Evolutionary conservation across 306 rosid species (phyloP).

Genomic region (Acmispon strigosus): DNA sequence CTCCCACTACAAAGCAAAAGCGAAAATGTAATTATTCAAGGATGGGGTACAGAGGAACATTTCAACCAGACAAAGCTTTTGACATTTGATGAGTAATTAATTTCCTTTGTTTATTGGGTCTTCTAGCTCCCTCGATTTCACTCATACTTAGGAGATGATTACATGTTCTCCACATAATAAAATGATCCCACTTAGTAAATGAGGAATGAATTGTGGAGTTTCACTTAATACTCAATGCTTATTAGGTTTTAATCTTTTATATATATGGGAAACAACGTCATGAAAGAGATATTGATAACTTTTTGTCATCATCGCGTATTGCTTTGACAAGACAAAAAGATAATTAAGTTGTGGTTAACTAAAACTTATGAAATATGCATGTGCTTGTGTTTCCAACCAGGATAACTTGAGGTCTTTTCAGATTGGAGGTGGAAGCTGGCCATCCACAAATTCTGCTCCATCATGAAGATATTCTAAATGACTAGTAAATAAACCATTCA

Average conservation of each 20-base stretch:
- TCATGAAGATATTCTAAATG: conserved; percentile 5
- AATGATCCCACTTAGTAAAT: background rate
- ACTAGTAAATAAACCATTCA: background rate
- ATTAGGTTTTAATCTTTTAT: conserved; percentile 37
- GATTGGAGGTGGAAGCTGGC: conserved; percentile 40
- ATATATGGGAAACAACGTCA: conserved; percentile 33
- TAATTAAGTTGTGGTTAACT: conserved; percentile 50
- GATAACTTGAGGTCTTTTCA: conserved; percentile 53
- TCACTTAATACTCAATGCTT: conserved; percentile 24
- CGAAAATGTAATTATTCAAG: conserved; percentile 49
- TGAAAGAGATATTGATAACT: conserved; percentile 37
- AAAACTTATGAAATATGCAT: conserved; percentile 46
- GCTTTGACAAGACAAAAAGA: conserved; percentile 38
- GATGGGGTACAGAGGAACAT: conserved; percentile 47
- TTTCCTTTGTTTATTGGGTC: background rate
- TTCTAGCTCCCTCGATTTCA: background rate
- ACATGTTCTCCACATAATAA: background rate
- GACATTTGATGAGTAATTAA: conserved; percentile 32
- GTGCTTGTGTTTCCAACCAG: conserved; percentile 63
- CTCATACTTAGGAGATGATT: too few species aligned
- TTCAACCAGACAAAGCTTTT: conserved; percentile 55
- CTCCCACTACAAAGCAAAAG: conserved; percentile 66
- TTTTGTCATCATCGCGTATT: conserved; percentile 41
- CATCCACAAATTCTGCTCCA: conserved; percentile 31
- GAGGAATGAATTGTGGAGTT: conserved; percentile 11